Conservation (phyloP, 2,329 filamentous ascomycete genomes). For the Trichoderma koningiopsis region DNA sequence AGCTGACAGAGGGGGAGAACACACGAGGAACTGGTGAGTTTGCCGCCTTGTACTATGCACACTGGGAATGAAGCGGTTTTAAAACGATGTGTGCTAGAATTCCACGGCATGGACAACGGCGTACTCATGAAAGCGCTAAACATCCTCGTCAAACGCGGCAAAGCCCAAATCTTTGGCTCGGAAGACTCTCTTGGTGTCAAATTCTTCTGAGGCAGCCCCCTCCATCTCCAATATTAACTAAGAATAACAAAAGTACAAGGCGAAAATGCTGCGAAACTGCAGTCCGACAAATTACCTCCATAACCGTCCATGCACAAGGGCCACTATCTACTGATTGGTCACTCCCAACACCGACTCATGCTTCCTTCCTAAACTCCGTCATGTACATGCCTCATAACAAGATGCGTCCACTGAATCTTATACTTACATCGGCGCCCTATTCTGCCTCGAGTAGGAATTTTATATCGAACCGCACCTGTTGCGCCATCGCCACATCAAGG, state of each 20-base stretch:
- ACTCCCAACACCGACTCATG: not conserved
- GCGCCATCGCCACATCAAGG: conserved; percentile 84
- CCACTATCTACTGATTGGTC: not conserved
- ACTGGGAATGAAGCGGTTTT: not conserved
- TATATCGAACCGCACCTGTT: conserved; percentile 70
- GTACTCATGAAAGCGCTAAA: conserved; percentile 77
- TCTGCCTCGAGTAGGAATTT: conserved; percentile 55
- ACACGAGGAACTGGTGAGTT: conserved; percentile 66
- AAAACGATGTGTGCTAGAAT: conserved; percentile 56
- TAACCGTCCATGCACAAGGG: not conserved
- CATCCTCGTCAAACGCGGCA: conserved; percentile 84
- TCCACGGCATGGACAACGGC: conserved; percentile 84
- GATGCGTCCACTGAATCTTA: not conserved
- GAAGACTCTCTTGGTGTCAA: conserved; percentile 92
- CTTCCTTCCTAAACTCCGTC: conserved; percentile 27
- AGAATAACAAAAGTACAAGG: not conserved
- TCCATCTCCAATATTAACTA: not conserved
- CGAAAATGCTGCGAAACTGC: not conserved
- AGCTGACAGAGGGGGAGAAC: conserved; percentile 84
- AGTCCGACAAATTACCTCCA: not conserved
- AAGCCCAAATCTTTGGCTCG: conserved; percentile 88
- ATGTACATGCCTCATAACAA: conserved; percentile 24
- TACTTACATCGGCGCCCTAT: not conserved
- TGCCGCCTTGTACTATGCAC: not conserved
- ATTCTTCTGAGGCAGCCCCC: conserved; percentile 70